These are phyloP conservation scores for Solanum appendiculatum DNA, from an alignment of 257 asterid genomes.

Conservation along the genomic window DNA sequence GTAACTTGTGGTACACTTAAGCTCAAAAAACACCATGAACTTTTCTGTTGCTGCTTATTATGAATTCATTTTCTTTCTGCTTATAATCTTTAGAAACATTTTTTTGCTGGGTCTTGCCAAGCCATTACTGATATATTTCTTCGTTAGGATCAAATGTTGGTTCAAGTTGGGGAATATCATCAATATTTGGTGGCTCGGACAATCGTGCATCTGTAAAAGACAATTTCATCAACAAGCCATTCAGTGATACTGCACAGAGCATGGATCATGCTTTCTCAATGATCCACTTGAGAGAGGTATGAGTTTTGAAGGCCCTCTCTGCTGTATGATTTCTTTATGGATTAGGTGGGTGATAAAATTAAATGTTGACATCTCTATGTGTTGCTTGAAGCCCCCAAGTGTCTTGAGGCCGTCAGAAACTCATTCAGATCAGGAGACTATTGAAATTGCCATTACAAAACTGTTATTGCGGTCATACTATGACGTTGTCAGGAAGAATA, in stretches of 20 bases:
- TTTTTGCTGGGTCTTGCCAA: neutral
- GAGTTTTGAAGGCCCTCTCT: neutral
- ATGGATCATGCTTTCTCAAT: constrained; percentile 47
- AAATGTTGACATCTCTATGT: neutral
- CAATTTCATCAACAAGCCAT: constrained; percentile 38
- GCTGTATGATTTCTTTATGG: neutral
- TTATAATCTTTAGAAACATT: neutral
- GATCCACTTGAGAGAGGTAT: constrained; percentile 80
- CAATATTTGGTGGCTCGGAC: constrained; percentile 73
- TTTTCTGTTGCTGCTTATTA: neutral
- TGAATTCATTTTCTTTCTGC: neutral
- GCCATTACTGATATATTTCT: neutral
- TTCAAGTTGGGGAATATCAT: constrained; percentile 90
- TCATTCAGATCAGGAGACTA: constrained; percentile 53
- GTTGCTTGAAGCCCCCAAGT: constrained; percentile 55
- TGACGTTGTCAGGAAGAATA: constrained; percentile 73
- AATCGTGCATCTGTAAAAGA: constrained; percentile 53
- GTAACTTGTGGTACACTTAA: neutral
- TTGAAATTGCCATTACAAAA: constrained; percentile 64
- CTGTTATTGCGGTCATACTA: constrained; percentile 68
- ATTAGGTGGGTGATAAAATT: neutral
- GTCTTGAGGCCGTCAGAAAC: constrained; percentile 74
- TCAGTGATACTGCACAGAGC: constrained; percentile 43
- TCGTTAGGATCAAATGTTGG: constrained; percentile 41
- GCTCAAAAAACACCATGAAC: neutral